Conservation (phyloP, 176 grass and related monocot species). For the Triticum timopheevii region DNA sequence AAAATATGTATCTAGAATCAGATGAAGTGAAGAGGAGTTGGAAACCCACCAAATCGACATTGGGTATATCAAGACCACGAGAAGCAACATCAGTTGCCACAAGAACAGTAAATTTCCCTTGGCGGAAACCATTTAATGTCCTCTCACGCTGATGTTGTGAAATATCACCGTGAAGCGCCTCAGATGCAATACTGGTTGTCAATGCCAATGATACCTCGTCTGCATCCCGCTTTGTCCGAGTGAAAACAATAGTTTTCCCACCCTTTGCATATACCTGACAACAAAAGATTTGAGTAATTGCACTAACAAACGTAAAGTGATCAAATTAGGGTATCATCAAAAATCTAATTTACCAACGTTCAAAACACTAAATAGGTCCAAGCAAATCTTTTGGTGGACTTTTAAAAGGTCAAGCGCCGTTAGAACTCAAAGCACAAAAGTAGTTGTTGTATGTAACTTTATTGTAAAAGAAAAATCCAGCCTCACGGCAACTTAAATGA, state of each 20-base stretch:
- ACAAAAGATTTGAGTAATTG: conserved; percentile 21
- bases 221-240: conserved; percentile 87
- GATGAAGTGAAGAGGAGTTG: conserved; percentile 29
- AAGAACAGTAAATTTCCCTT: conserved; percentile 97
- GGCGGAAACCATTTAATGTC: conserved; percentile 90
- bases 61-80: conserved; percentile 97
- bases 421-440: neutral
- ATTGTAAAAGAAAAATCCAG: neutral
- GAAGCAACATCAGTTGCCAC: conserved; percentile 98
- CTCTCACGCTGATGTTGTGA: conserved; percentile 98
- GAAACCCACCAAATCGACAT: conserved; percentile 89
- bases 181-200: conserved; percentile 88
- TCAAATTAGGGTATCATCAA: neutral
- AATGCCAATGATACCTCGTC: conserved; percentile 87
- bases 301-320: neutral
- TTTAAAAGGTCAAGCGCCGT: neutral
- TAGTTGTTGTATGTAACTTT: neutral
- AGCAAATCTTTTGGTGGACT: neutral
- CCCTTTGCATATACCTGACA: conserved; percentile 94
- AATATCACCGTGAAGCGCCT: conserved; percentile 98
- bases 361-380: neutral
- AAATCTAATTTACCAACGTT: neutral
- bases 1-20: conserved; percentile 35
- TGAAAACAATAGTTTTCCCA: conserved; percentile 99
- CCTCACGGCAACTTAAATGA: neutral